These are phyloP conservation scores for Rhodotorula sphaerocarpa DNA, from an alignment of 768 basidiomycete species.

Conservation along the genomic window DNA sequence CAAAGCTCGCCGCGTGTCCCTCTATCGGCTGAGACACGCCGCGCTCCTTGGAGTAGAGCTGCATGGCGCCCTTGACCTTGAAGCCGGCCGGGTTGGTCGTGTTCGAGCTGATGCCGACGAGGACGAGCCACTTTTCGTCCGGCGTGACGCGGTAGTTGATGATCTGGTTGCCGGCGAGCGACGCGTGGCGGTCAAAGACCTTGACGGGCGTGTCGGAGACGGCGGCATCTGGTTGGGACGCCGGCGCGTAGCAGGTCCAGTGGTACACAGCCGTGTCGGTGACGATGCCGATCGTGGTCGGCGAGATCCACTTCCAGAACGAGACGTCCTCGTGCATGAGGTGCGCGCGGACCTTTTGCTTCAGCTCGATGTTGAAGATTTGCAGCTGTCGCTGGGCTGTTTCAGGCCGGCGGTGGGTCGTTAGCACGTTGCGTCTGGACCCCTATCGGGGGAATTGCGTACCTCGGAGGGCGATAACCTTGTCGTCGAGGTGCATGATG, in stretches of 20 bases:
- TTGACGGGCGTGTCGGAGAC: slow-evolving; percentile 71
- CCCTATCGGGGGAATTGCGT: too few relatives aligned
- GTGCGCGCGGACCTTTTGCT: slow-evolving; percentile 95
- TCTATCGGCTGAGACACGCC: slow-evolving; percentile 96
- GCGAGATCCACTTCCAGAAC: slow-evolving; percentile 98
- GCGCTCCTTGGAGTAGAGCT: slow-evolving; percentile 85
- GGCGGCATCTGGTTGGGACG: slow-evolving; percentile 11
- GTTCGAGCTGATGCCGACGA: slow-evolving; percentile 89
- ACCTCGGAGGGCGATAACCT: slow-evolving; percentile 94
- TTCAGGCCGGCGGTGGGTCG: background rate
- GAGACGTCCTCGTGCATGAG: slow-evolving; percentile 75
- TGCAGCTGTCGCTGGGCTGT: slow-evolving; percentile 90
- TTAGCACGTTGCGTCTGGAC: too few relatives aligned
- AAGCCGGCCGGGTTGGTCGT: slow-evolving; percentile 87
- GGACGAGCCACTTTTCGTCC: slow-evolving; percentile 95
- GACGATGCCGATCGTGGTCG: slow-evolving; percentile 84
- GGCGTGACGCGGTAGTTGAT: slow-evolving; percentile 91
- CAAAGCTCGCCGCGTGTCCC: slow-evolving; percentile 94
- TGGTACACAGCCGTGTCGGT: slow-evolving; percentile 88
- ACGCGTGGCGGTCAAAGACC: slow-evolving; percentile 90
- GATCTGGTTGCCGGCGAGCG: slow-evolving; percentile 89
- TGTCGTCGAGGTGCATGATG: slow-evolving; percentile 94
- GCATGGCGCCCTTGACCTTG: slow-evolving; percentile 98
- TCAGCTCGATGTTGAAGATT: slow-evolving; percentile 94
- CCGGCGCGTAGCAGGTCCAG: slow-evolving; percentile 41